phyloP scores from a whole-genome alignment of 2,329 filamentous ascomycete genomes.

The Aspergillus luchuensis region DNA sequence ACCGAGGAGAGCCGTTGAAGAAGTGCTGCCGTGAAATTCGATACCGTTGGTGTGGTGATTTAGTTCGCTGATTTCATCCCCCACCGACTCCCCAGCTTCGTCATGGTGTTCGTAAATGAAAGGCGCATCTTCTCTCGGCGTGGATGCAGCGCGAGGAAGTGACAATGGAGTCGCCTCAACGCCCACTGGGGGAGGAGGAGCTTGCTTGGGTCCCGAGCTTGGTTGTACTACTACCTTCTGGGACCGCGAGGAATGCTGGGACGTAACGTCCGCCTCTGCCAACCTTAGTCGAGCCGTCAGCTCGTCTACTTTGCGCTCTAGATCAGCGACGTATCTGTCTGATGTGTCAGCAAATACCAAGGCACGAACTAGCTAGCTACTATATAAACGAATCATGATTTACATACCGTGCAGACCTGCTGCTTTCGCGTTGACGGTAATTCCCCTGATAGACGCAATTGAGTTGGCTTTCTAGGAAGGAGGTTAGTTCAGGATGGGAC shows the following conservation, averaged over 20 bases:
- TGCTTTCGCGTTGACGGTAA: slow-evolving; percentile 35
- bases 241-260: slow-evolving; percentile 16
- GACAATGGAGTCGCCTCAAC: slow-evolving; percentile 29
- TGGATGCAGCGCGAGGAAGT: slow-evolving; percentile 25
- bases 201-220: slow-evolving; percentile 6
- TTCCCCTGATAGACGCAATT: slow-evolving; percentile 39
- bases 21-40: slow-evolving; percentile 54
- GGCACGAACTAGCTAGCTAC: neutral
- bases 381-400: neutral
- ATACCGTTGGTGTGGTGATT: slow-evolving; percentile 51
- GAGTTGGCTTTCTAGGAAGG: slow-evolving; percentile 32
- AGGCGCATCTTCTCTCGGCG: slow-evolving; percentile 19
- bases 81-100: slow-evolving; percentile 29
- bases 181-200: slow-evolving; percentile 3
- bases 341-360: neutral
- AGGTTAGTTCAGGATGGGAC: neutral
- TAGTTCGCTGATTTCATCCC: slow-evolving; percentile 47
- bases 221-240: slow-evolving; percentile 1
- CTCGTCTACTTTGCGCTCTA: slow-evolving; percentile 39
- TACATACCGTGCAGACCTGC: slow-evolving; percentile 32
- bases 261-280: slow-evolving; percentile 23
- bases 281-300: slow-evolving; percentile 29
- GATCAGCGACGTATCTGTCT: slow-evolving; percentile 37
- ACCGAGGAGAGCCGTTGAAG: slow-evolving; percentile 49
- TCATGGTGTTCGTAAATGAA: slow-evolving; percentile 23